Base-by-base conservation (phyloP, 2,329 filamentous ascomycete genomes). In the Colletotrichum viniferum region DNA sequence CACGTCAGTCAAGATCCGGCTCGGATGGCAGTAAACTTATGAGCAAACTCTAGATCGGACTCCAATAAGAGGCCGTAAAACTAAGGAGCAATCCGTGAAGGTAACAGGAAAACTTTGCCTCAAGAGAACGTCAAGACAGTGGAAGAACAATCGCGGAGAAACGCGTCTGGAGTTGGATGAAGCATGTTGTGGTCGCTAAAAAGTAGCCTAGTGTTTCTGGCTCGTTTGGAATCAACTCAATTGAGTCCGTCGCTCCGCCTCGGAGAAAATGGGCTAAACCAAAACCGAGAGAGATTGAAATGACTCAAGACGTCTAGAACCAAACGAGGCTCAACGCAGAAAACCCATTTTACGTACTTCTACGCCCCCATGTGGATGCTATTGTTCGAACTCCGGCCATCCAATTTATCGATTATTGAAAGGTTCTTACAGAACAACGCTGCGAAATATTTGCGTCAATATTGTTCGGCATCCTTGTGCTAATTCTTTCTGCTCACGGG, bases 181-280 rank as follows among this genome's bases (percentile, higher is more conserved):
- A 7, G 13, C n/a, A 7, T 52, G 6, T 0, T 3, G 43, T 2
- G 5, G 2, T 13, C 13, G 18, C 4, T 2, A 13, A 4, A 21
- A 52, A 52, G 5, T 13, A 13, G 43, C 10, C 43, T 52, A 52
- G 43, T 14, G 43, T 52, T 52, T 52, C 43, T 52, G 6, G 12
- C 21, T 24, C 6, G n/a, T 52, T 13, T 52, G 43, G 43, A 52
- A 4, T 1, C 43, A 52, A 52, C 43, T 3, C 43, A 52, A 52
- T 52, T 3, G 21, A 7, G 10, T 21, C 4, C n/a, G 43, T 52
- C n/a, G 43, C n/a, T 52, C 43, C 43, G 21, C 6, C 43, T 52
- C 43, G n/a, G n/a, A 52, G 43, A 52, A 13, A 52, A 52, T 52
- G 10, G 3, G n/a, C 43, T 48, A 2, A 48, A 48, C n/a, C 43